These are phyloP conservation scores for Penicillium sp. DNA, from an alignment of 2,329 filamentous ascomycete species.

Conservation along the genomic window DNA sequence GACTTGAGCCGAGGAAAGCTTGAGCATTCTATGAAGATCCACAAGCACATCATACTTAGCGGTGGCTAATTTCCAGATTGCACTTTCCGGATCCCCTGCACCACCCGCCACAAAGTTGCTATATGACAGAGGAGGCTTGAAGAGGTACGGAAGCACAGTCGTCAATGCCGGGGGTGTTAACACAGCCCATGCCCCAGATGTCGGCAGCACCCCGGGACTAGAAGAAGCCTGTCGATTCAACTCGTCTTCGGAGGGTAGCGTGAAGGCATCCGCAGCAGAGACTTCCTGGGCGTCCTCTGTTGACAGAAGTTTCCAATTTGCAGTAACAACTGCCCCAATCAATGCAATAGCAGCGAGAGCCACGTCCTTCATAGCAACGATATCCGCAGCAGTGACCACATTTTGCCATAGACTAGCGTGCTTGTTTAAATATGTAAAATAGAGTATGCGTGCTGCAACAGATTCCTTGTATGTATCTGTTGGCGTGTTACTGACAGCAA, in stretches of 20 bases:
- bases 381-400: slow-evolving; percentile 52
- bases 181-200: slow-evolving; percentile 48
- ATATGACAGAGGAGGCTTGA: slow-evolving; percentile 55
- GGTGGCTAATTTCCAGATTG: slow-evolving; percentile 55
- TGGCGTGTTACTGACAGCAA: slow-evolving; percentile 26
- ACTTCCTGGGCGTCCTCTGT: slow-evolving; percentile 23
- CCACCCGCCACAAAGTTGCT: slow-evolving; percentile 56
- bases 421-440: slow-evolving; percentile 51
- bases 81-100: slow-evolving; percentile 53
- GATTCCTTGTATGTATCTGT: slow-evolving; percentile 46
- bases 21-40: slow-evolving; percentile 45
- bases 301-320: slow-evolving; percentile 49
- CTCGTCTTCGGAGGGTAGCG: slow-evolving; percentile 38
- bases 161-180: slow-evolving; percentile 50
- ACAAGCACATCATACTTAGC: slow-evolving; percentile 56
- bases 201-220: slow-evolving; percentile 33
- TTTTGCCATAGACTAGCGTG: slow-evolving; percentile 52
- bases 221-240: slow-evolving; percentile 35
- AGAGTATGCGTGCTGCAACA: slow-evolving; percentile 52
- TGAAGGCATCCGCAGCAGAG: slow-evolving; percentile 25
- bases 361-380: slow-evolving; percentile 54
- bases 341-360: slow-evolving; percentile 54
- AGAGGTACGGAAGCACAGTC: slow-evolving; percentile 53
- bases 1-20: slow-evolving; percentile 28
- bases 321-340: slow-evolving; percentile 50